Base-by-base conservation (phyloP, 176 grass and related monocot genomes). In the Juncus effusus region DNA sequence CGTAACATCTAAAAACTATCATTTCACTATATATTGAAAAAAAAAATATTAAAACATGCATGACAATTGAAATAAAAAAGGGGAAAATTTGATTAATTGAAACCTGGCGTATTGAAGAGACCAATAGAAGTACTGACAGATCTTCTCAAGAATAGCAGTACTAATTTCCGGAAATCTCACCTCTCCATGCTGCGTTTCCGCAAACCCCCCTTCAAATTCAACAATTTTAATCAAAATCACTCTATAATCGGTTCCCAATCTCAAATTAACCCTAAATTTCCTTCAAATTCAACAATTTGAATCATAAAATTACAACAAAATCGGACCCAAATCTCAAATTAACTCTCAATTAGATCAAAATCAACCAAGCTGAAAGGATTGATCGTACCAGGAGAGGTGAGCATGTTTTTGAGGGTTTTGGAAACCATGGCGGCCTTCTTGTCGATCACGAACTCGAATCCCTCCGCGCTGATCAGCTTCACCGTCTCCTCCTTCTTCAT, bases 101-200 rank as follows among this genome's bases (percentile, higher is more conserved):
- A 56, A 97, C 93, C 82, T 84, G 67, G 85, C 76, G 56, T 82
- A 89, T 70, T 89, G 88, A 11, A 92, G 88, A 10, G 88, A 86
- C 93, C 93, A 97, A 51, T 92, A 97, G 77, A 97, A 97, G 76
- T 92, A 97, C 63, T 89, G 88, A 66, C 93, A 96, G 62, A 96
- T 88, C 82, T 96, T 91, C 77, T 91, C 93, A 13, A 92, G 80
- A 40, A 97, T 80, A 28, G 73, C 63, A 5, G 84, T 83, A 68
- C 67, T 75, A 67, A 92, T 97, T 77, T 97, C 93, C 16, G 93
- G 93, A 78, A 97, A 97, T 14, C 81, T 83, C 16, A 97, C 93
- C 77, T 92, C 82, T 36, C 88, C 85, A 39, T 83, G 59, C 35
- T 90, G 77, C 42, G 87, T 82, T 79, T 92, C 93, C 5, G 88